Conservation (phyloP, 257 asterid species). For the Anisodus acutangulus region DNA sequence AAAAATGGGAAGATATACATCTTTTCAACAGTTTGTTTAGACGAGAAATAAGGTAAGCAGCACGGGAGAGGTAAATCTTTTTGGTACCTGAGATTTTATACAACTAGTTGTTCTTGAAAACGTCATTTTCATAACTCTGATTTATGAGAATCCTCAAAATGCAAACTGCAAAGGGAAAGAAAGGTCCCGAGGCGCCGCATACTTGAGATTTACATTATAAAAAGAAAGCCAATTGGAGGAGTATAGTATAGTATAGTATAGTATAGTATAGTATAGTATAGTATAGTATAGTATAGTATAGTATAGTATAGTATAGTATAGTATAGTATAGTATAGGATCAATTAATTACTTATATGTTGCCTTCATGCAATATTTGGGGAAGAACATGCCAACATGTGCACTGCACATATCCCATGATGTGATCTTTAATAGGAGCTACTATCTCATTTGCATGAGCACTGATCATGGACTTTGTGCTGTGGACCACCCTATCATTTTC, state of each 20-base stretch:
- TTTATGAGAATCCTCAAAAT: neutral
- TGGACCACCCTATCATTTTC: neutral
- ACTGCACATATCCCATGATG: slow-evolving; percentile 20
- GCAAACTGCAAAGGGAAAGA: slow-evolving; percentile 20
- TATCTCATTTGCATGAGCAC: neutral
- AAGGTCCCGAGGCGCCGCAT: slow-evolving; percentile 7
- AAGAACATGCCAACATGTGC: slow-evolving; percentile 26
- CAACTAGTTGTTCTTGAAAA: neutral
- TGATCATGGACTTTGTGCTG: slow-evolving; percentile 12
- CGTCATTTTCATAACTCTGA: neutral
- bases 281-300: too few species aligned
- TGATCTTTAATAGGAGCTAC: neutral
- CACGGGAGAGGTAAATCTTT: neutral
- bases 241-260: neutral
- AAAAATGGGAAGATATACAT: neutral
- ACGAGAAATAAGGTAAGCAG: neutral
- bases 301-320: too few species aligned
- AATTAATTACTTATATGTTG: slow-evolving; percentile 3
- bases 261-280: too few species aligned
- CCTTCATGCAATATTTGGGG: slow-evolving; percentile 25
- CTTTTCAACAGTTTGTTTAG: neutral
- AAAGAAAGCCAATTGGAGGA: neutral
- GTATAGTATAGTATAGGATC: neutral
- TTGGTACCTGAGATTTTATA: neutral
- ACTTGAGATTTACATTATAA: neutral